phyloP scores from a whole-genome alignment of 441 rosid species.

The Adansonia madagascariensis region DNA sequence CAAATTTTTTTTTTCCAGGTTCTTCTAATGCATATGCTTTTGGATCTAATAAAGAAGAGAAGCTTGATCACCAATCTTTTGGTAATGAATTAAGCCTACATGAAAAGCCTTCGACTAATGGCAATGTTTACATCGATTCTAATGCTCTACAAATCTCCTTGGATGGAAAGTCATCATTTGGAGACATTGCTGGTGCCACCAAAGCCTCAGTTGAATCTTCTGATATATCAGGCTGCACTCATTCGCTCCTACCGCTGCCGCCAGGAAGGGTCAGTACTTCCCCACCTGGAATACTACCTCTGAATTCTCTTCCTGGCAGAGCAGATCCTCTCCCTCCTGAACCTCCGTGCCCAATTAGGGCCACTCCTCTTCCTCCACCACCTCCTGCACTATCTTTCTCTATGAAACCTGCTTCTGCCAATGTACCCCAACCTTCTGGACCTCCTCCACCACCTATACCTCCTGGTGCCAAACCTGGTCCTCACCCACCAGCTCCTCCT shows the following conservation, averaged over 20 bases:
- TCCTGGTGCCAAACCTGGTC: constrained; percentile 37
- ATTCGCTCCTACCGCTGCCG: constrained; percentile 51
- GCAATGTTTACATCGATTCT: constrained; percentile 34
- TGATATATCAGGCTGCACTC: constrained; percentile 25
- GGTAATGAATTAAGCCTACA: constrained; percentile 44
- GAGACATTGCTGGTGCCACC: constrained; percentile 36
- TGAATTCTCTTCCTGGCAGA: constrained; percentile 65
- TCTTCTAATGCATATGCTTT: constrained; percentile 52
- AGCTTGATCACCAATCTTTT: constrained; percentile 46
- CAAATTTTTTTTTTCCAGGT: constrained; percentile 49
- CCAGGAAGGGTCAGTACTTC: constrained; percentile 60
- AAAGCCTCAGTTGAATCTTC: constrained; percentile 33
- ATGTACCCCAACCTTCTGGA: constrained; percentile 46
- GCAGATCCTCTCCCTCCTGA: constrained; percentile 74
- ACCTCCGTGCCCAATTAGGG: constrained; percentile 54
- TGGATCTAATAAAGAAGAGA: constrained; percentile 57
- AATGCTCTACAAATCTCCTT: constrained; percentile 38
- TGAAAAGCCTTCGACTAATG: constrained; percentile 42
- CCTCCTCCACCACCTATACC: constrained; percentile 57
- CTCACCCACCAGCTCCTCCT: constrained; percentile 52
- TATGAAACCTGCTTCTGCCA: constrained; percentile 27
- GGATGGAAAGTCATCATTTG: constrained; percentile 29
- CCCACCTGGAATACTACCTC: constrained; percentile 43
- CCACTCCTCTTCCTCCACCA: constrained; percentile 43
- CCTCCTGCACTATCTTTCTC: constrained; percentile 40